Base-by-base conservation (phyloP, 2,329 filamentous ascomycete species). In the Phialophora verrucosa region DNA sequence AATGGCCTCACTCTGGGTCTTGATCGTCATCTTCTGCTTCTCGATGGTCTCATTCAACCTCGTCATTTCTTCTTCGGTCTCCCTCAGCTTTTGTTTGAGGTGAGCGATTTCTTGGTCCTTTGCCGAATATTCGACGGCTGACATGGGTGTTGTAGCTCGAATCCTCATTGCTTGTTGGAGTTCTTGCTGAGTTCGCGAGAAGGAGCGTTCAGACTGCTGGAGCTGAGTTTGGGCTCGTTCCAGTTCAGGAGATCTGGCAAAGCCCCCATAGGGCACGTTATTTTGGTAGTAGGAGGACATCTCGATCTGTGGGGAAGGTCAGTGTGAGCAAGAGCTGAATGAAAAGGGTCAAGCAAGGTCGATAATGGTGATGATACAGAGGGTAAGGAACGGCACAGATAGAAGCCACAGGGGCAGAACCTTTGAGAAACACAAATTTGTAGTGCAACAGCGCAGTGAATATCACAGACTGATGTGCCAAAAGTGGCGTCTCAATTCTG, bases 141-240 rank as follows among this genome's bases (percentile, higher is more conserved):
- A 67, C 67, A 69, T 67, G n/a, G 65, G 68, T 7, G 65, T 70
- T n/a, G 51, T 63, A 7, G 68, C 63, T 44, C 68, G 59, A 12
- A 51, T 47, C 35, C 50, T 59, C 47, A 66, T 65, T 31, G 62
- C 51, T 27, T 44, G 57, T 25, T 65, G 59, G 54, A 70, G 63
- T 20, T 70, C 65, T 44, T 65, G 62, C 57, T 67, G 65, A 17
- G 55, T 70, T 50, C 58, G 50, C 10, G 65, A 62, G 53, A 61
- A 60, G 17, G 57, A 60, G 44, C 44, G 53, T 54, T 67, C 57
- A 14, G 61, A 56, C 25, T 64, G 53, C 38, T 53, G 35, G 31
- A 69, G 64, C 57, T 49, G 58, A 35, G 53, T 60, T 55, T 67
- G 67, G 35, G 67, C 67, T 20, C 64, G 62, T n/a, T 61, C 50